These are phyloP conservation scores for Rhodamnia rubescens DNA, from an alignment of 345 rosid genomes.

Conservation along the genomic window DNA sequence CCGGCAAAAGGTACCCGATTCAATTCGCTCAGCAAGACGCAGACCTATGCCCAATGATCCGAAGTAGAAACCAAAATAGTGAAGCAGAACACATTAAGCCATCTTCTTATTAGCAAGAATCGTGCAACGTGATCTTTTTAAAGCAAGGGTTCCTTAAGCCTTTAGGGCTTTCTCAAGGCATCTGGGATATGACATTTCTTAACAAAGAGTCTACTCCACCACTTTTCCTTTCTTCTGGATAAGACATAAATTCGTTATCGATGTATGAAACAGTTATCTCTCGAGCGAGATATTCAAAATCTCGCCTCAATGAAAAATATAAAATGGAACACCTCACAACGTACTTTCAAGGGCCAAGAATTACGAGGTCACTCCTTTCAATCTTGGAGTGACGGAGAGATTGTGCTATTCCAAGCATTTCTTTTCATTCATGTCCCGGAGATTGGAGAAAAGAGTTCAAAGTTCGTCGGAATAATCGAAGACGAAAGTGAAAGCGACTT, in stretches of 20 bases:
- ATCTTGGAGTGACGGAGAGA: rapidly evolving
- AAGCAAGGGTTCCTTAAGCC: not conserved
- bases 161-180: not conserved
- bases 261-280: not conserved
- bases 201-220: not conserved
- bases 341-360: not conserved
- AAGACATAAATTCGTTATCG: not conserved
- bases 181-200: not conserved
- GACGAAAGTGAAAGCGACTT: not conserved
- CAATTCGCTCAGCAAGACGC: not conserved
- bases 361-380: rapidly evolving
- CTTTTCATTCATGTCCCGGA: not conserved
- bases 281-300: no score
- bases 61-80: not conserved
- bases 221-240: not conserved
- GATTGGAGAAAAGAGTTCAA: not conserved
- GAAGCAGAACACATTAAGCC: not conserved
- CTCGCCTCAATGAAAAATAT: not conserved
- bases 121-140: not conserved
- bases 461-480: rapidly evolving
- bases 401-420: not conserved
- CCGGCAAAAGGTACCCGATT: not conserved
- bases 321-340: not conserved
- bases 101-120: not conserved
- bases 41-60: rapidly evolving